Conservation (phyloP, 2,329 filamentous ascomycete genomes). For the Coniochaeta prunicola region DNA sequence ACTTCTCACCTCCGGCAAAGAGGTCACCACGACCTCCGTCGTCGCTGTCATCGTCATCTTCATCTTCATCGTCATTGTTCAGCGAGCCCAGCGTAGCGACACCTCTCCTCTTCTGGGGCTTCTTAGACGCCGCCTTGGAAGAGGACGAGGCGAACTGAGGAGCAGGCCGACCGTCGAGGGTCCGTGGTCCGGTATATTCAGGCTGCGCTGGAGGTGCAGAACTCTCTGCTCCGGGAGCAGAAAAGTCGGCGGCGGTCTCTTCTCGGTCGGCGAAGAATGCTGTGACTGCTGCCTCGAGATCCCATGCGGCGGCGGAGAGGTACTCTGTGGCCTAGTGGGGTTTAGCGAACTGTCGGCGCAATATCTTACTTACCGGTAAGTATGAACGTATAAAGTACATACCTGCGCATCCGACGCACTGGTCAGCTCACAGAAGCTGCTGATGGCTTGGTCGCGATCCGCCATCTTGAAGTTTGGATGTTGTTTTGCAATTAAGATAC, state of each 20-base stretch:
- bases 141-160: constrained; percentile 29
- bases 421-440: constrained; percentile 51
- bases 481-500: too few species aligned
- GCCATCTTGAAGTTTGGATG: constrained; percentile 21
- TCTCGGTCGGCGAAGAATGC: constrained; percentile 55
- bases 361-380: neutral
- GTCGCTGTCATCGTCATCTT: constrained; percentile 47
- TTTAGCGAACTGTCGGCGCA: neutral
- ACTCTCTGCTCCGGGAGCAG: constrained; percentile 23
- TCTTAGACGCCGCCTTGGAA: constrained; percentile 28
- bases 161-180: constrained; percentile 55
- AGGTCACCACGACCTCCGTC: constrained; percentile 59
- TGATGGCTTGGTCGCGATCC: constrained; percentile 35
- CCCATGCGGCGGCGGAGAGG: constrained; percentile 58
- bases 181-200: constrained; percentile 53
- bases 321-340: constrained; percentile 50
- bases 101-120: constrained; percentile 44
- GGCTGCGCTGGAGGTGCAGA: constrained; percentile 24
- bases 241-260: constrained; percentile 37
- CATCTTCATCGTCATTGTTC: constrained; percentile 51
- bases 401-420: constrained; percentile 41
- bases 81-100: constrained; percentile 54
- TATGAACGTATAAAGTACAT: constrained; percentile 10
- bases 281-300: constrained; percentile 54
- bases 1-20: constrained; percentile 83